phyloP scores from a whole-genome alignment of 129 eudicot genomes.

The Escallonia rubra region DNA sequence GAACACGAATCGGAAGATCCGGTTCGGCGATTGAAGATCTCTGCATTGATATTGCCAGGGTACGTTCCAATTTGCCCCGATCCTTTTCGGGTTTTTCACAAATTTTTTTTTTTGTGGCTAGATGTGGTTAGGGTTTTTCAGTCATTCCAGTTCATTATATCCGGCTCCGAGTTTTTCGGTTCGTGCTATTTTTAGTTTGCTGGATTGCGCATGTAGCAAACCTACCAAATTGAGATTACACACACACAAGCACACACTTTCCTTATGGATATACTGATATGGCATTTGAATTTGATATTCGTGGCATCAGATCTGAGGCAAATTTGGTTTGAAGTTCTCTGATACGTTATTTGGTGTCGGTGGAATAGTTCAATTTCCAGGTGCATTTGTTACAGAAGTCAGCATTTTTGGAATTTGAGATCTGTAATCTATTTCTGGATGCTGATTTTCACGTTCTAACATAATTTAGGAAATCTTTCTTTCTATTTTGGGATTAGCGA shows the following conservation, averaged over 20 bases:
- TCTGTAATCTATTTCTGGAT: slow-evolving; percentile 12
- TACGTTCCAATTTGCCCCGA: slow-evolving; percentile 13
- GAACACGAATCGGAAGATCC: slow-evolving; percentile 39
- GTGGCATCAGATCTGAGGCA: slow-evolving; percentile 48
- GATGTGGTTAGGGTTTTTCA: slow-evolving; percentile 10
- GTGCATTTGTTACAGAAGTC: background rate
- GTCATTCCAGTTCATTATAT: background rate
- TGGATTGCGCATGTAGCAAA: background rate
- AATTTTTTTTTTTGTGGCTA: background rate
- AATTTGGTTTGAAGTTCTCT: slow-evolving; percentile 8
- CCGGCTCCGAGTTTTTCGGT: slow-evolving; percentile 4
- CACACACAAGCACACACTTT: background rate
- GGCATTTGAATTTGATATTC: slow-evolving; percentile 15
- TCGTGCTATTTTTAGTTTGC: background rate
- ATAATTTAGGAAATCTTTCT: background rate
- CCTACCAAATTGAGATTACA: background rate
- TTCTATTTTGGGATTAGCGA: background rate
- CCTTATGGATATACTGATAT: background rate
- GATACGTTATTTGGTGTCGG: slow-evolving; percentile 10
- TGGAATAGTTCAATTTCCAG: slow-evolving; percentile 4
- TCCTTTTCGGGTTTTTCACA: background rate
- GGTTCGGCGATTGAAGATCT: slow-evolving; percentile 46
- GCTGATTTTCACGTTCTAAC: background rate
- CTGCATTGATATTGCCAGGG: slow-evolving; percentile 26
- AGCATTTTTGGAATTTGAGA: slow-evolving; percentile 9